These are phyloP conservation scores for Epichloe uncinata DNA, from an alignment of 2,329 filamentous ascomycete species.

Conservation along the genomic window DNA sequence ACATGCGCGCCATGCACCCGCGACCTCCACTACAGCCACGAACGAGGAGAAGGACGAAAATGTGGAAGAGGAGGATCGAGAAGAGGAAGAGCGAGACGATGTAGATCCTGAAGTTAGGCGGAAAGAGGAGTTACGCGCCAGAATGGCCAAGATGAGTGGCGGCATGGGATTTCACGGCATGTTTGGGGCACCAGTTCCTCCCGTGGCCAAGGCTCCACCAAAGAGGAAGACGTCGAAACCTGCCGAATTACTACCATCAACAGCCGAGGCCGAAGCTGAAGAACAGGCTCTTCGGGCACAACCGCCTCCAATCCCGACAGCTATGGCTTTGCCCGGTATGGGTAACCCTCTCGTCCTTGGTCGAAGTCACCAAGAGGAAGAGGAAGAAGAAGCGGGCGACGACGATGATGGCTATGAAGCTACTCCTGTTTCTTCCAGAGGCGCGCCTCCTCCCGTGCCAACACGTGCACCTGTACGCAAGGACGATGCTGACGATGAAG, in stretches of 20 bases:
- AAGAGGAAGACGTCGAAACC: slow-evolving; percentile 38
- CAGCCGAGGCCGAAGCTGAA: slow-evolving; percentile 28
- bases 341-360: slow-evolving; percentile 38
- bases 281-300: slow-evolving; percentile 25
- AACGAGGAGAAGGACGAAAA: slow-evolving; percentile 45
- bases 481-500: slow-evolving; percentile 14
- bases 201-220: slow-evolving; percentile 33
- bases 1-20: slow-evolving; percentile 22
- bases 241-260: slow-evolving; percentile 16
- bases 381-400: slow-evolving; percentile 11
- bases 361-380: slow-evolving; percentile 23
- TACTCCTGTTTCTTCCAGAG: slow-evolving; percentile 10
- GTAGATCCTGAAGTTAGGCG: slow-evolving; percentile 77
- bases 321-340: slow-evolving; percentile 63
- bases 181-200: slow-evolving; percentile 63
- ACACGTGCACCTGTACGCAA: slow-evolving; percentile 7
- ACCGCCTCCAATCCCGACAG: slow-evolving; percentile 43
- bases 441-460: slow-evolving; percentile 18
- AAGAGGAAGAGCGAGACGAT: slow-evolving; percentile 71
- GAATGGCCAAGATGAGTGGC: slow-evolving; percentile 98
- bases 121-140: slow-evolving; percentile 76
- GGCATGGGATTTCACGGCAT: slow-evolving; percentile 95
- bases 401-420: not conserved
- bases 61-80: slow-evolving; percentile 44
- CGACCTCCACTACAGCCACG: slow-evolving; percentile 23